These are phyloP conservation scores for Mucor mucedo DNA, from an alignment of 371 early-diverging fungal genomes.

Conservation along the genomic window DNA sequence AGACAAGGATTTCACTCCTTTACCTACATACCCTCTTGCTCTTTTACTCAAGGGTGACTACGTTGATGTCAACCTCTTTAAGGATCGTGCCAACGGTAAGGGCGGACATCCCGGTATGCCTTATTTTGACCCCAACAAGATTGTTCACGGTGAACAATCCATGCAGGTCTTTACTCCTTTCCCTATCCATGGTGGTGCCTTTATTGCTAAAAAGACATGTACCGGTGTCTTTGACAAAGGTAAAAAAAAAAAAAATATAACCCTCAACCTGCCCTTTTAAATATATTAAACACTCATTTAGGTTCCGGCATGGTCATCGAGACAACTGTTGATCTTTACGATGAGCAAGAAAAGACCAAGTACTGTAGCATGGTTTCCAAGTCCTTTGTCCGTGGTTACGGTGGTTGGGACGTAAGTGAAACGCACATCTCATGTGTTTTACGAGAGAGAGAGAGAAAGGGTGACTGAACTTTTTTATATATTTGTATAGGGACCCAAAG, in stretches of 20 bases:
- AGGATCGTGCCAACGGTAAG: slow-evolving; percentile 43
- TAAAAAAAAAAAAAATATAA: slow-evolving; percentile 21
- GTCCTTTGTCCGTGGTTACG: slow-evolving; percentile 65
- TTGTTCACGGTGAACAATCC: slow-evolving; percentile 79
- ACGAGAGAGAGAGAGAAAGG: too few relatives aligned
- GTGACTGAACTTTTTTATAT: too few relatives aligned
- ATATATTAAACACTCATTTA: background rate
- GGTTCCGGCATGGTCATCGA: slow-evolving; percentile 40
- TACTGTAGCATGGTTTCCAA: slow-evolving; percentile 60
- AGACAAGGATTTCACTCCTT: slow-evolving; percentile 69
- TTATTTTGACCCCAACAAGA: slow-evolving; percentile 69
- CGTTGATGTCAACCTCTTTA: slow-evolving; percentile 69
- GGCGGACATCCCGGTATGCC: slow-evolving; percentile 67
- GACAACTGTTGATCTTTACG: slow-evolving; percentile 44
- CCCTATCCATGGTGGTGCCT: slow-evolving; percentile 64
- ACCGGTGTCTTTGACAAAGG: slow-evolving; percentile 69
- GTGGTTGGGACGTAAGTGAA: slow-evolving; percentile 60
- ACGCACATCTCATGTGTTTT: too few relatives aligned
- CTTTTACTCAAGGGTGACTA: slow-evolving; percentile 64
- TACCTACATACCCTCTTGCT: slow-evolving; percentile 78
- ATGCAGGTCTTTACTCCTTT: slow-evolving; percentile 64
- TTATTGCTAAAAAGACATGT: slow-evolving; percentile 57
- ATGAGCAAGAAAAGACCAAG: slow-evolving; percentile 50
- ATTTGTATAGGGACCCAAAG: slow-evolving; percentile 58
- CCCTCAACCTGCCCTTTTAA: too few relatives aligned